Conservation (phyloP, 2,329 filamentous ascomycete species). For the Trichoderma atroviride region DNA sequence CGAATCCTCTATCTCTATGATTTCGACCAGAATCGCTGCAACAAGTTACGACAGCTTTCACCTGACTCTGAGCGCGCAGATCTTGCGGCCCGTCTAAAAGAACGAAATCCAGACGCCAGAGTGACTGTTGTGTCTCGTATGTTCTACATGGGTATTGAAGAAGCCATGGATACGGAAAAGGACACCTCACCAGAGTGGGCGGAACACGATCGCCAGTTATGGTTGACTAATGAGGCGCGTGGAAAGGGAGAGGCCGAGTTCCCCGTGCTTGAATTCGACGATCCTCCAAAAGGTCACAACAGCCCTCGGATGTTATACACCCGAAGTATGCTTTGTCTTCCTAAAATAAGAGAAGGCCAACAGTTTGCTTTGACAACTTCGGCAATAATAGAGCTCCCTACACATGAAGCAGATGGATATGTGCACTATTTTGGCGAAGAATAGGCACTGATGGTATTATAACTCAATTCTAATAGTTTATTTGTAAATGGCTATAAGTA, state of each 20-base stretch:
- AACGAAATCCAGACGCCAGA: slow-evolving; percentile 5
- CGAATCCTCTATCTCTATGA: slow-evolving; percentile 18
- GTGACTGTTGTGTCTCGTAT: slow-evolving; percentile 14
- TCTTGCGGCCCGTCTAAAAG: slow-evolving; percentile 3
- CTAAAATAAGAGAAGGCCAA: background rate
- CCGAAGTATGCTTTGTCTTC: slow-evolving; percentile 6
- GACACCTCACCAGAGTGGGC: background rate
- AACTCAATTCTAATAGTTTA: too few relatives aligned
- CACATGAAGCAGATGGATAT: background rate
- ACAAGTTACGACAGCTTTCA: slow-evolving; percentile 4
- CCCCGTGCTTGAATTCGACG: slow-evolving; percentile 10
- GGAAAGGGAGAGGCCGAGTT: slow-evolving; percentile 14
- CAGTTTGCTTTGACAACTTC: slow-evolving; percentile 15
- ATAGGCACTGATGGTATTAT: background rate
- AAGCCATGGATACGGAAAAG: background rate
- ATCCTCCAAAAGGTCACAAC: background rate
- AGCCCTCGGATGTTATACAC: slow-evolving; percentile 4
- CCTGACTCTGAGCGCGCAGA: background rate
- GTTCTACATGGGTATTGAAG: slow-evolving; percentile 6
- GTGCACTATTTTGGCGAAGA: slow-evolving; percentile 2
- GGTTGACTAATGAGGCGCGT: background rate
- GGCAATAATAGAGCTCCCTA: slow-evolving; percentile 15
- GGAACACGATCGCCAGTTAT: background rate
- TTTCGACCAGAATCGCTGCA: slow-evolving; percentile 10
- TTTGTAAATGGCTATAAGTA: background rate